These are phyloP conservation scores for Schizophyllum commune DNA, from an alignment of 1,284 basidiomycete species.

Conservation along the genomic window DNA sequence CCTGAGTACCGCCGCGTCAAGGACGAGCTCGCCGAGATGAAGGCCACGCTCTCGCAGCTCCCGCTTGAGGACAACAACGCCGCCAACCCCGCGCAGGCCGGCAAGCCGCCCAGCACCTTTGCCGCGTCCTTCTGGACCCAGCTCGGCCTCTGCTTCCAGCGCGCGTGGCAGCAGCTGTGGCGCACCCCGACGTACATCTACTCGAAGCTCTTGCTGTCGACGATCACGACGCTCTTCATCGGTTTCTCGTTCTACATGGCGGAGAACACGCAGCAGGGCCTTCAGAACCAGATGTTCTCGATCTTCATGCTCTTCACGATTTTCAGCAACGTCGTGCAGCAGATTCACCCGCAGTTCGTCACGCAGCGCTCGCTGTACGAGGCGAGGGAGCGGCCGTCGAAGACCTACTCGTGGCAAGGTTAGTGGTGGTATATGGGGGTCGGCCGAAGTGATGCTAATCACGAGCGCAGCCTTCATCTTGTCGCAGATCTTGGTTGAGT, in stretches of 20 bases:
- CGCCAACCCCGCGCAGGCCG: background rate
- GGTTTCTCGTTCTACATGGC: slow-evolving; percentile 63
- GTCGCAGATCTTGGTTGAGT: slow-evolving; percentile 53
- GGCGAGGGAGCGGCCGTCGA: slow-evolving; percentile 62
- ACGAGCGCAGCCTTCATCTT: slow-evolving; percentile 47
- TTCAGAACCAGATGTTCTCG: slow-evolving; percentile 64
- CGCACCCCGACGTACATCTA: slow-evolving; percentile 60
- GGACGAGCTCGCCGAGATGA: slow-evolving; percentile 18
- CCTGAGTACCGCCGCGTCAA: slow-evolving; percentile 8
- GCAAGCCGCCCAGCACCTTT: slow-evolving; percentile 28
- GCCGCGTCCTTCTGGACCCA: slow-evolving; percentile 32
- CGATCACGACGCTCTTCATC: slow-evolving; percentile 34
- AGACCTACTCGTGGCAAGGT: slow-evolving; percentile 70
- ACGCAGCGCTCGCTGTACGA: slow-evolving; percentile 49
- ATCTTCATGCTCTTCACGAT: slow-evolving; percentile 20
- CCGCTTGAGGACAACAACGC: slow-evolving; percentile 11
- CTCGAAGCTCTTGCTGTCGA: slow-evolving; percentile 38
- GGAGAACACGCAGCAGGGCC: slow-evolving; percentile 47
- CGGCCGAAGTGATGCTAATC: background rate
- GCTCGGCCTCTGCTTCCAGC: slow-evolving; percentile 24
- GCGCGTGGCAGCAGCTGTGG: slow-evolving; percentile 26
- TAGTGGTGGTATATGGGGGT: background rate
- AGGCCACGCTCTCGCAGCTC: slow-evolving; percentile 22
- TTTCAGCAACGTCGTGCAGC: slow-evolving; percentile 19
- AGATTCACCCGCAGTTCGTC: slow-evolving; percentile 24